Conservation (phyloP, 1,139 yeast species). For the Pneumocystis jirovecii region DNA sequence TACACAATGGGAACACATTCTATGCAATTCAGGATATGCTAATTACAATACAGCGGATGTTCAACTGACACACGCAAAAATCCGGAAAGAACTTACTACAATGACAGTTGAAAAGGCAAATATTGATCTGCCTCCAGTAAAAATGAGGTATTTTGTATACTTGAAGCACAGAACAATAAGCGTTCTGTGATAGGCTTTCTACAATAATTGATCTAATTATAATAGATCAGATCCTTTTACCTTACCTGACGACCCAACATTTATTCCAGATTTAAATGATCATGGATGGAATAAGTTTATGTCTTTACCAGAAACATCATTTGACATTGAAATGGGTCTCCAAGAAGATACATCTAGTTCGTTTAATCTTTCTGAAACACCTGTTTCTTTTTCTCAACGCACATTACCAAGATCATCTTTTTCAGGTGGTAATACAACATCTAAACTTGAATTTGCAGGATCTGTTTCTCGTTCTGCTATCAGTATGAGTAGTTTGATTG, state of each 20-base stretch:
- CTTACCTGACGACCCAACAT: slow-evolving; percentile 9
- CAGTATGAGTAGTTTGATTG: slow-evolving; percentile 3
- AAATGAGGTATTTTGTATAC: not conserved
- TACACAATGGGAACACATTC: not conserved
- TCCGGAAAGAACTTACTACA: slow-evolving; percentile 4
- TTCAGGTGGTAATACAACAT: not conserved
- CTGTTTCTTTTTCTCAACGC: slow-evolving; percentile 1
- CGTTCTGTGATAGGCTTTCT: not conserved
- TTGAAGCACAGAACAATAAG: too few species aligned
- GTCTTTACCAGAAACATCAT: not conserved
- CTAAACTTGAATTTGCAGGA: not conserved
- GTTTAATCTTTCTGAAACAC: not conserved
- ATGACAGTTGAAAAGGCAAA: not conserved
- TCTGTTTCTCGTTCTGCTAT: slow-evolving; percentile 1
- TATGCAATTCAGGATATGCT: not conserved
- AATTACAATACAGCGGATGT: slow-evolving; percentile 8
- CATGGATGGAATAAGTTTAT: not conserved
- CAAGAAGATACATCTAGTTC: not conserved
- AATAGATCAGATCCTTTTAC: slow-evolving; percentile 4
- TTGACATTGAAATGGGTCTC: not conserved
- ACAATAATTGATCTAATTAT: not conserved
- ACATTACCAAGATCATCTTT: not conserved
- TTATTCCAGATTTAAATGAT: slow-evolving; percentile 3
- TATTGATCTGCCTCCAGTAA: slow-evolving; percentile 3
- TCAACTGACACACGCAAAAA: slow-evolving; percentile 4